phyloP scores from a whole-genome alignment of 2,329 filamentous ascomycete species.

The Monosporascus sp. region DNA sequence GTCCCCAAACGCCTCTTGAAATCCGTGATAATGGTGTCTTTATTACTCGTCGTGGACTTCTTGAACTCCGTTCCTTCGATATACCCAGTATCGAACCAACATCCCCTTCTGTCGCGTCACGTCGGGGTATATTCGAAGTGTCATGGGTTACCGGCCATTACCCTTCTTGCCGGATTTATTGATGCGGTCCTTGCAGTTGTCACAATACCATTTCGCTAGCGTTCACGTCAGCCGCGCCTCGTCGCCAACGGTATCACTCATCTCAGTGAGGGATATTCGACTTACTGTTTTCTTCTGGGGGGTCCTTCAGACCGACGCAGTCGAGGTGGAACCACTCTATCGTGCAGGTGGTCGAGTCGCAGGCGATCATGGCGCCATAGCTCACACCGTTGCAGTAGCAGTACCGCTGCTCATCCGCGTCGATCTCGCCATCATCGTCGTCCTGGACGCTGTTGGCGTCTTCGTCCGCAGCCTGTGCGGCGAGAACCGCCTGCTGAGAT shows the following conservation, averaged over 20 bases:
- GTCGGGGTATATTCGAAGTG: too few species aligned
- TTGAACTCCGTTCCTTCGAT: too few species aligned
- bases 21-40: too few species aligned
- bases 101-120: too few species aligned
- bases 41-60: too few species aligned
- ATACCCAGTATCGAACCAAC: too few species aligned
- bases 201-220: constrained; percentile 75
- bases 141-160: constrained; percentile 35
- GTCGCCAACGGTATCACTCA: not conserved
- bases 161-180: constrained; percentile 48
- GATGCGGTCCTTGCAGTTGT: constrained; percentile 67
- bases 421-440: constrained; percentile 55
- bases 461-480: constrained; percentile 32
- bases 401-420: constrained; percentile 68
- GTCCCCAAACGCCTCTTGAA: too few species aligned
- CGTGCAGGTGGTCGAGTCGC: constrained; percentile 67
- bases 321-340: constrained; percentile 81
- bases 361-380: constrained; percentile 81
- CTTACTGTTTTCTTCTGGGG: constrained; percentile 71
- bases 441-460: constrained; percentile 36
- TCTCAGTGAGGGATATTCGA: constrained; percentile 15
- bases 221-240: constrained; percentile 26
- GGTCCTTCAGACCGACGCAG: constrained; percentile 73
- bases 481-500: constrained; percentile 23
- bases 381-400: constrained; percentile 77